Evolutionary conservation across 2,329 filamentous ascomycete species (phyloP), one percentile per base, ranked within the genome.

Genomic region (Trichoderma sp.): DNA sequence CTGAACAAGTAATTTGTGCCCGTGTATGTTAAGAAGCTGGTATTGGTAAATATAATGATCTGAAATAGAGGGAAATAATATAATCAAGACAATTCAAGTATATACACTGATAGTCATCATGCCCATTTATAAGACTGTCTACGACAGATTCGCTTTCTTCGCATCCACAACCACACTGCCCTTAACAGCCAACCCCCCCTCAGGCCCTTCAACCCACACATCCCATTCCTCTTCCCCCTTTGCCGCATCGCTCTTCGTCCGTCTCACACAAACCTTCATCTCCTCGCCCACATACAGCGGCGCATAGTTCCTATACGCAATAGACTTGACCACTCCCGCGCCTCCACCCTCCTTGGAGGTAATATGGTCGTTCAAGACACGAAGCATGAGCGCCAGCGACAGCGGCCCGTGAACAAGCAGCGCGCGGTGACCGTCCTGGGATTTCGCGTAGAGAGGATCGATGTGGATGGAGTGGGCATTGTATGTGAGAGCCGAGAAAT

Each of bases 391-490:
- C 0, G 91, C 91, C 53, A 97, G 86, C 1, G 89, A 90, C 69
- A 99, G 84, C 1, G 96, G 95, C 0, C 96, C 96, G 77, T 98
- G 96, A 70, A 98, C 93, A 18, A 98, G 86, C 30, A 94, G 84
- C 73, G 90, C 88, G 6, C 86, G 86, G 79, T 97, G 91, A 12
- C 92, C 92, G 80, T 98, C 96, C 14, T 90, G 84, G 14, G 88
- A 83, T 51, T 87, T 86, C 66, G 90, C 90, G 81, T 93, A 97
- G 57, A 86, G 78, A 1, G 86, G 87, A 80, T 98, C 93, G 26
- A 97, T 86, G 82, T 99, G 96, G 76, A 99, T 98, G 18, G 88
- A 86, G 81, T 99, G 96, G 1, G 94, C 93, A 81, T 99, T 99
- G 84, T 94, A 95, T 3, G 93, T 95, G 39, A 99, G 88, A 0